phyloP scores from a whole-genome alignment of 176 grass and related monocot genomes.

The Urochloa ruziziensis region DNA sequence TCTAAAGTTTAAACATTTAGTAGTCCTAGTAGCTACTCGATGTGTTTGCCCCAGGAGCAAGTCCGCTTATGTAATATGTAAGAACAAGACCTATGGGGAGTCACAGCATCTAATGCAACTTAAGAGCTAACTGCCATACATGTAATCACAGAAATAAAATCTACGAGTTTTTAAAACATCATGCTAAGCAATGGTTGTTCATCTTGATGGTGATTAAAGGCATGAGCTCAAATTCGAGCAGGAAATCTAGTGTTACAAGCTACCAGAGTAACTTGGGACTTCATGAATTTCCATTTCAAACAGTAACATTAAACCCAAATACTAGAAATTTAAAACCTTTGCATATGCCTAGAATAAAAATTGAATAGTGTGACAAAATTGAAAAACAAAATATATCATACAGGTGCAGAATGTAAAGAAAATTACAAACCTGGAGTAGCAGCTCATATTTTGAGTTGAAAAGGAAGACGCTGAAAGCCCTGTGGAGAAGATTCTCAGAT shows the following conservation, averaged over 20 bases:
- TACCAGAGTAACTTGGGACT: background rate
- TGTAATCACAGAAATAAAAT: background rate
- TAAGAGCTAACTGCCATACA: background rate
- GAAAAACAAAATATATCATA: background rate
- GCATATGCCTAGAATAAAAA: background rate
- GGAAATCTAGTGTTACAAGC: background rate
- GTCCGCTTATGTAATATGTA: background rate
- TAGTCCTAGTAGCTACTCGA: background rate
- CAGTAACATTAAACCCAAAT: background rate
- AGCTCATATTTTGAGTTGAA: constrained; percentile 98
- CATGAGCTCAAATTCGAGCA: constrained; percentile 6
- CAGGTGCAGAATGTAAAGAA: background rate
- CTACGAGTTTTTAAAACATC: background rate
- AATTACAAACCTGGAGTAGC: constrained; percentile 75
- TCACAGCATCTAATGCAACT: background rate
- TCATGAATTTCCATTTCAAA: background rate
- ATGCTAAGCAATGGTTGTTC: background rate
- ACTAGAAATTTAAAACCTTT: constrained; percentile 14
- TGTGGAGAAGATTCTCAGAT: constrained; percentile 79
- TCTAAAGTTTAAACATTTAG: too few relatives aligned
- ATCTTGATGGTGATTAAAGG: background rate
- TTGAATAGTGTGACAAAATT: background rate
- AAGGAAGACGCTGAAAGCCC: constrained; percentile 96
- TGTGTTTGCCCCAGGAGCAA: background rate
- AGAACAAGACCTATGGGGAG: background rate